Conservation (phyloP, 352 stramenopile species). For the Pythium rhizo-oryzae region DNA sequence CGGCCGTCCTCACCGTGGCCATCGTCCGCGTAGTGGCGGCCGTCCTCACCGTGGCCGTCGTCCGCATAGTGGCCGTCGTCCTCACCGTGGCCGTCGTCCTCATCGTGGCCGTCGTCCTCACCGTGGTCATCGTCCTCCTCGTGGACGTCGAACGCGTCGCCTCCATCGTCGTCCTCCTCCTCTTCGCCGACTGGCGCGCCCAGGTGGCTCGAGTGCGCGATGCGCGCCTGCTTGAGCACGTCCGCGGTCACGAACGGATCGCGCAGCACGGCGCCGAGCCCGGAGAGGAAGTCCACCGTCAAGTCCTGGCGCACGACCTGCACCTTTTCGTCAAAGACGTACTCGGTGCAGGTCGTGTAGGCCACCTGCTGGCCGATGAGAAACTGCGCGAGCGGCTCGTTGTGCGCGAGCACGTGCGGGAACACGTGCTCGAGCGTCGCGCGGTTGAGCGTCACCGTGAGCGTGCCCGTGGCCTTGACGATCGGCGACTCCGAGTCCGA, state of each 20-base stretch:
- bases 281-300: slow-evolving; percentile 58
- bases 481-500: slow-evolving; percentile 45
- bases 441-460: slow-evolving; percentile 55
- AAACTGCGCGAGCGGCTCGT: slow-evolving; percentile 58
- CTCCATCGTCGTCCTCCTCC: not conserved
- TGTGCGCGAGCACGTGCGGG: slow-evolving; percentile 47
- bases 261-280: slow-evolving; percentile 37
- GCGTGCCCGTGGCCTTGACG: slow-evolving; percentile 43
- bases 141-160: slow-evolving; percentile 5
- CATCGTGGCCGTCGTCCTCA: not conserved
- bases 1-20: not conserved
- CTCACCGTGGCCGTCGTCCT: not conserved
- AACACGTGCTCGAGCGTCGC: slow-evolving; percentile 69
- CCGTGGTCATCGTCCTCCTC: not conserved
- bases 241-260: slow-evolving; percentile 27
- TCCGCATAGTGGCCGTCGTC: not conserved
- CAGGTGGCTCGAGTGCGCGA: slow-evolving; percentile 13
- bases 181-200: not conserved
- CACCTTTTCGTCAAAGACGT: slow-evolving; percentile 51
- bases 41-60: slow-evolving; percentile 10
- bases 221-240: slow-evolving; percentile 15
- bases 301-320: slow-evolving; percentile 61
- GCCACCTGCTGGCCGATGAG: slow-evolving; percentile 54
- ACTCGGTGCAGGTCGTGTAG: slow-evolving; percentile 60
- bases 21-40: not conserved